phyloP scores from a whole-genome alignment of 2,329 filamentous ascomycete species.

The Xylaria sp. region DNA sequence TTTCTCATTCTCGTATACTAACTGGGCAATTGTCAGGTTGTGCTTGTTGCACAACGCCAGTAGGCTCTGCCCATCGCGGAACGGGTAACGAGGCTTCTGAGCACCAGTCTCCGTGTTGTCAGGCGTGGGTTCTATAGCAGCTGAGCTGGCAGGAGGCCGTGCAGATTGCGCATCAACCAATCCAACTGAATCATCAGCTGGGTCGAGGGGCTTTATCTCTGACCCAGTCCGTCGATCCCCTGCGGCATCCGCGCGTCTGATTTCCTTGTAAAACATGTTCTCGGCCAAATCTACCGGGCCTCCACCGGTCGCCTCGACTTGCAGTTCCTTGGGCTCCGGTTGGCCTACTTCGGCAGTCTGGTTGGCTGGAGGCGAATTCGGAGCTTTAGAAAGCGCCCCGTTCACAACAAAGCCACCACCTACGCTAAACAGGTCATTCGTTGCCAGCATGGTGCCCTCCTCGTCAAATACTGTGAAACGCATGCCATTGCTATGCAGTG shows the following conservation, averaged over 20 bases:
- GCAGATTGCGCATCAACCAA: slow-evolving; percentile 14
- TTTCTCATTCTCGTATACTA: slow-evolving; percentile 60
- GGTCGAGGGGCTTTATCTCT: slow-evolving; percentile 47
- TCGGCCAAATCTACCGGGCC: slow-evolving; percentile 57
- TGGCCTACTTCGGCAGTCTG: slow-evolving; percentile 21
- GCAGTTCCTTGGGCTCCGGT: slow-evolving; percentile 32
- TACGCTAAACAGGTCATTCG: slow-evolving; percentile 58
- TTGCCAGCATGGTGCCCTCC: slow-evolving; percentile 53
- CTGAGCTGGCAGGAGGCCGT: slow-evolving; percentile 18
- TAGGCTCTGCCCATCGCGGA: slow-evolving; percentile 53
- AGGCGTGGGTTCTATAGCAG: slow-evolving; percentile 23
- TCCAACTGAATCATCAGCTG: slow-evolving; percentile 27
- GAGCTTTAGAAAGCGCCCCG: slow-evolving; percentile 52
- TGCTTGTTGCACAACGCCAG: slow-evolving; percentile 54
- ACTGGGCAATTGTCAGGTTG: slow-evolving; percentile 57
- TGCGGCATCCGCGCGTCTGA: slow-evolving; percentile 52
- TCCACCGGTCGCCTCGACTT: slow-evolving; percentile 30
- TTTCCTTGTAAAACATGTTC: slow-evolving; percentile 59
- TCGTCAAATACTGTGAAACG: slow-evolving; percentile 56
- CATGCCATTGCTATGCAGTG: slow-evolving; percentile 59
- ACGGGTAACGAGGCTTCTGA: slow-evolving; percentile 52
- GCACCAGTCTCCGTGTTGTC: slow-evolving; percentile 14
- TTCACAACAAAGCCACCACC: slow-evolving; percentile 60
- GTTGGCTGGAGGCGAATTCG: slow-evolving; percentile 33
- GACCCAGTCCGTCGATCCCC: slow-evolving; percentile 52